Conservation (phyloP, 2,329 filamentous ascomycete species). For the Xylariomycetidae sp. region DNA sequence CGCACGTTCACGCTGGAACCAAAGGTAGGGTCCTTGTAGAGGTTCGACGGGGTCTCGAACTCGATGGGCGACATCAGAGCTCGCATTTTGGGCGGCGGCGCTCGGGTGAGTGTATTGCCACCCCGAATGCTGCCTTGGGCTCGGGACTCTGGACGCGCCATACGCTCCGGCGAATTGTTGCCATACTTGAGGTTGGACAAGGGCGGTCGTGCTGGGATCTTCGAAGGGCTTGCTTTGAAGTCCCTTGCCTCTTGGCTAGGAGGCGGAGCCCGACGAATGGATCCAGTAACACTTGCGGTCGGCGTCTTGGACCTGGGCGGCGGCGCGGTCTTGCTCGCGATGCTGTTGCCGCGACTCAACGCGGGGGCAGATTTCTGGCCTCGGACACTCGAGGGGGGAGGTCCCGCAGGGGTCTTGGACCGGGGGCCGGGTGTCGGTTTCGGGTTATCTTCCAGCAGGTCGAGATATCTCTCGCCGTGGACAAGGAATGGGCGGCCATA, state of each 20-base stretch:
- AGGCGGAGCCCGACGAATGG: constrained; percentile 26
- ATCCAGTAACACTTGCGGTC: constrained; percentile 31
- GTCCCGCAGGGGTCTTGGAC: constrained; percentile 69
- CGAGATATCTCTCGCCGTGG: constrained; percentile 84
- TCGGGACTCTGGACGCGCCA: constrained; percentile 40
- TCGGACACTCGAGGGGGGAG: constrained; percentile 41
- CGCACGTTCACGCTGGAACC: constrained; percentile 50
- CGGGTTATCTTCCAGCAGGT: constrained; percentile 64
- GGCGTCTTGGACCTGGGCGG: constrained; percentile 49
- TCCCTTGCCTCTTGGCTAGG: constrained; percentile 22
- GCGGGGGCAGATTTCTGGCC: constrained; percentile 30
- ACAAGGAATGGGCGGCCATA: constrained; percentile 91
- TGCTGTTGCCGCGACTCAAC: constrained; percentile 32
- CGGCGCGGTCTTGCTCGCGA: constrained; percentile 28
- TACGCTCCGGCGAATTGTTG: constrained; percentile 78
- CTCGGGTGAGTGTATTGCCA: constrained; percentile 51
- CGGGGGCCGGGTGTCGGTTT: constrained; percentile 55
- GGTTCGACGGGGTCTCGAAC: constrained; percentile 43
- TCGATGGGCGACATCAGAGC: constrained; percentile 56
- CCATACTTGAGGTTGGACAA: constrained; percentile 64
- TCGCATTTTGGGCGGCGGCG: constrained; percentile 88
- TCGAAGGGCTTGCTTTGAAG: constrained; percentile 52
- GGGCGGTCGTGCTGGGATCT: constrained; percentile 64
- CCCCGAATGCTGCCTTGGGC: constrained; percentile 41
- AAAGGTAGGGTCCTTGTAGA: constrained; percentile 42